These are phyloP conservation scores for Dryas alaskensis DNA, from an alignment of 306 rosid species.

Conservation along the genomic window DNA sequence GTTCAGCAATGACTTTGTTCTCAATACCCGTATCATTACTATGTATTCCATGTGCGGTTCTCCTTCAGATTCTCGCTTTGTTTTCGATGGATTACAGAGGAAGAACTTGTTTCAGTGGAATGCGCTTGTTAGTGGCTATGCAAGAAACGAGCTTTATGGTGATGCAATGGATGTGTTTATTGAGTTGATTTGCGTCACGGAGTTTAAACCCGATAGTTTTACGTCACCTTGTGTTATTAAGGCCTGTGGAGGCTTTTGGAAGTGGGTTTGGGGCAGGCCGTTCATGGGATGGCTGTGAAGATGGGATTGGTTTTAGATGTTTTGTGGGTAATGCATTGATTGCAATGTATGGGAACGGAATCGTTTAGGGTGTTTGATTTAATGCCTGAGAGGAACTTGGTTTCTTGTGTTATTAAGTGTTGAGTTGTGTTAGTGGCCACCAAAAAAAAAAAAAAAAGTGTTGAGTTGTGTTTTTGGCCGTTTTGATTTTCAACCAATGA, in stretches of 20 bases:
- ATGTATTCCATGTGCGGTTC: conserved; percentile 69
- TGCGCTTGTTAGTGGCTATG: conserved; percentile 67
- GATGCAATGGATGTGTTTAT: conserved; percentile 44
- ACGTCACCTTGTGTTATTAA: conserved; percentile 67
- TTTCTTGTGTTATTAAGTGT: conserved; percentile 39
- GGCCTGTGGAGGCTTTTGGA: conserved; percentile 58
- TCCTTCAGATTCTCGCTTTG: conserved; percentile 51
- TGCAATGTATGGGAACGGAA: conserved; percentile 62
- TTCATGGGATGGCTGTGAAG: conserved; percentile 72
- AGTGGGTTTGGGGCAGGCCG: conserved; percentile 38
- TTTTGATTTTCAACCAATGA: no score
- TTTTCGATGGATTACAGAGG: conserved; percentile 40
- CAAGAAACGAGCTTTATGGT: conserved; percentile 49
- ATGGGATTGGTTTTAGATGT: conserved; percentile 42
- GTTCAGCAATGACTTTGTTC: conserved; percentile 49
- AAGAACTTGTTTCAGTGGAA: conserved; percentile 66
- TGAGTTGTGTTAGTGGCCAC: no score
- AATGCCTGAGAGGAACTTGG: conserved; percentile 61
- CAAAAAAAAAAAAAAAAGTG: no score
- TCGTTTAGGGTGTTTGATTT: conserved; percentile 53
- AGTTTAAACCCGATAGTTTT: conserved; percentile 61
- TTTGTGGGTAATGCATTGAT: conserved; percentile 68
- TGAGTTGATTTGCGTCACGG: conserved; percentile 43
- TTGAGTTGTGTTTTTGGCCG: no score
- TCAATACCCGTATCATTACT: conserved; percentile 62